Percentiles rank a stretch among this genome's conserved stretches.
Conservation (phyloP, 2,329 filamentous ascomycete species). For the Curvularia eragrostidis region DNA sequence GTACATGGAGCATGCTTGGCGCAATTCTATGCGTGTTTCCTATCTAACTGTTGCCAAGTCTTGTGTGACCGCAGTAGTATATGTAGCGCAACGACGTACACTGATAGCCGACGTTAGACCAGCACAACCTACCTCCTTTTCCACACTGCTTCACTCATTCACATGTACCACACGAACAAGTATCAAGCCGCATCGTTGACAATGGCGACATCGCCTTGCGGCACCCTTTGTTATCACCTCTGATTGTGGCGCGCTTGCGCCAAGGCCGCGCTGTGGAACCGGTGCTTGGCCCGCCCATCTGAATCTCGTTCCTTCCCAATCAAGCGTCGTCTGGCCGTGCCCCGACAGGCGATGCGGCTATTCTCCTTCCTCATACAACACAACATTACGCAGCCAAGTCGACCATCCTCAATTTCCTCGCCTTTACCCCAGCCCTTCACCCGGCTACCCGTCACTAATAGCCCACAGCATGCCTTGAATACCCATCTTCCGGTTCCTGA, state of each 20-base stretch:
- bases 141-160: neutral
- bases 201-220: conserved; percentile 7
- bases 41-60: neutral
- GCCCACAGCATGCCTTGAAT: conserved; percentile 13
- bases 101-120: neutral
- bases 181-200: neutral
- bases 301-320: conserved; percentile 34
- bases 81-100: neutral
- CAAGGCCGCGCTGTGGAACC: conserved; percentile 29
- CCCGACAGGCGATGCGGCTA: conserved; percentile 24
- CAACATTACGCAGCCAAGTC: conserved; percentile 32
- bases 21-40: neutral
- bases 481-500: conserved; percentile 25
- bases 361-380: conserved; percentile 34
- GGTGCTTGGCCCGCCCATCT: conserved; percentile 22
- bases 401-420: conserved; percentile 21
- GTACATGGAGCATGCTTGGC: neutral
- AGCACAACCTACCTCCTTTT: neutral
- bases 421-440: conserved; percentile 21
- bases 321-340: conserved; percentile 20
- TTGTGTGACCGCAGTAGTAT: neutral
- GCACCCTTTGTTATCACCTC: conserved; percentile 2
- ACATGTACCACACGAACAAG: neutral
- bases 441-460: conserved; percentile 17
- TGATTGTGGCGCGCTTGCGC: conserved; percentile 26